Evolutionary conservation across 495 filamentous ascomycete species (phyloP).

Genomic region (Trypethelium eluteriae): DNA sequence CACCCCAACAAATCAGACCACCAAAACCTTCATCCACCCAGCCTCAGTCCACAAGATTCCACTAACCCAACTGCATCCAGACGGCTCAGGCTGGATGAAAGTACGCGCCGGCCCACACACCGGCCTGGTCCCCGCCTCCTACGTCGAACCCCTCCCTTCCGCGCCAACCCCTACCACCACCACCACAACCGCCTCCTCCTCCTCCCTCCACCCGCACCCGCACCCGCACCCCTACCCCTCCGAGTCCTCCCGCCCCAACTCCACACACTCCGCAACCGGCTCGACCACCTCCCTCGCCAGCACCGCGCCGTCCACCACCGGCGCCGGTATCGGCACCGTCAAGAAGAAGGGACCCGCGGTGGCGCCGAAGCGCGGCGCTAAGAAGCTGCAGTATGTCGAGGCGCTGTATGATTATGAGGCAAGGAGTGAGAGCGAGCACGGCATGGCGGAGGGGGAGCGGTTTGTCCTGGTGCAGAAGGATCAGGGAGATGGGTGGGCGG

Average conservation of each 20-base stretch:
- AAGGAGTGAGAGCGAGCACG: conserved; percentile 76
- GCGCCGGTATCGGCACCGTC: conserved; percentile 14
- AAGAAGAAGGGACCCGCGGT: conserved; percentile 94
- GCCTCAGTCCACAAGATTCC: not conserved
- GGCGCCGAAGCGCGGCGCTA: conserved; percentile 82
- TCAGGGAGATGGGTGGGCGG: conserved; percentile 88
- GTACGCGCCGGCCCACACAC: conserved; percentile 61
- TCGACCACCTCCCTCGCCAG: conserved; percentile 31
- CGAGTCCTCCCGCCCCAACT: conserved; percentile 60
- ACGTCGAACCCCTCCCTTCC: conserved; percentile 51
- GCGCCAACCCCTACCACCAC: conserved; percentile 34
- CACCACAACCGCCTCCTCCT: conserved; percentile 35
- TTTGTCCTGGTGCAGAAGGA: conserved; percentile 83
- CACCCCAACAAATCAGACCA: not conserved
- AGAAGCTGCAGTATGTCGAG: conserved; percentile 91
- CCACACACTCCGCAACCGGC: conserved; percentile 49
- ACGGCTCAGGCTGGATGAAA: conserved; percentile 85
- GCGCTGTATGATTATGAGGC: conserved; percentile 89
- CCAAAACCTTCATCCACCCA: not conserved
- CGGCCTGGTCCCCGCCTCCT: conserved; percentile 81
- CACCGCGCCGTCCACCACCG: conserved; percentile 16
- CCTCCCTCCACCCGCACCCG: conserved; percentile 23
- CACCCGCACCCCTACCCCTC: conserved; percentile 48
- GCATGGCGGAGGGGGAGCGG: conserved; percentile 80
- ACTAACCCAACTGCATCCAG: conserved; percentile 38